Evolutionary conservation across 768 basidiomycete species (phyloP).

Genomic region (Aureoboletus auriporus): DNA sequence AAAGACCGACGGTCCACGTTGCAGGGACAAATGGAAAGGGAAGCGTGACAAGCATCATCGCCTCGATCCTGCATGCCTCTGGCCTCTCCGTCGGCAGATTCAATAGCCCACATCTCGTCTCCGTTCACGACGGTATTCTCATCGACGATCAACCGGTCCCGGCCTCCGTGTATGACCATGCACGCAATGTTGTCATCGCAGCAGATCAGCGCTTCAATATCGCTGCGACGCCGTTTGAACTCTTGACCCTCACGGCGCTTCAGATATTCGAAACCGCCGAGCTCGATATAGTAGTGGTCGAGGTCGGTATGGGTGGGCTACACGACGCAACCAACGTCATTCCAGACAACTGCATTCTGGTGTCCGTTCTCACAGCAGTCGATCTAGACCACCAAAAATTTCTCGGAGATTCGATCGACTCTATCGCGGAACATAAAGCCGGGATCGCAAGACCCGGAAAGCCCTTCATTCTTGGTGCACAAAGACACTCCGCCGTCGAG

Average conservation of each 20-base stretch:
- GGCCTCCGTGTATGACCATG: slow-evolving; percentile 41
- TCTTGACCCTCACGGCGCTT: slow-evolving; percentile 80
- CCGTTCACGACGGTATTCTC: slow-evolving; percentile 70
- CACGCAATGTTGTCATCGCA: slow-evolving; percentile 44
- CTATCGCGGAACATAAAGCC: slow-evolving; percentile 81
- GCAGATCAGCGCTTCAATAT: slow-evolving; percentile 42
- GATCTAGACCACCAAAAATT: slow-evolving; percentile 94
- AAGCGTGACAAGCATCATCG: slow-evolving; percentile 78
- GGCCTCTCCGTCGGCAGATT: slow-evolving; percentile 70
- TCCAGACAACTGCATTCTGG: slow-evolving; percentile 60
- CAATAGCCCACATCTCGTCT: slow-evolving; percentile 89
- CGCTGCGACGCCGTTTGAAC: slow-evolving; percentile 72
- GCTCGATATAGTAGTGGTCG: slow-evolving; percentile 83
- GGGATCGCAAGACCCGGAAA: slow-evolving; percentile 64
- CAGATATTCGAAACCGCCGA: slow-evolving; percentile 60
- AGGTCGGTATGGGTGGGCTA: slow-evolving; percentile 94
- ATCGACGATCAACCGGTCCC: slow-evolving; percentile 58
- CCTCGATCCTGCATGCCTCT: slow-evolving; percentile 64
- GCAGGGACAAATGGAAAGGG: slow-evolving; percentile 98
- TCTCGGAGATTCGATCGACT: slow-evolving; percentile 69
- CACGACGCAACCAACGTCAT: slow-evolving; percentile 93
- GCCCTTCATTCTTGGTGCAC: slow-evolving; percentile 65
- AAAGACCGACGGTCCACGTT: slow-evolving; percentile 82
- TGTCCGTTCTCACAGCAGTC: slow-evolving; percentile 81
- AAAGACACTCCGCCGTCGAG: slow-evolving; percentile 50